Conservation (phyloP, 2,329 filamentous ascomycete species). For the Cercospora nicotianae region DNA sequence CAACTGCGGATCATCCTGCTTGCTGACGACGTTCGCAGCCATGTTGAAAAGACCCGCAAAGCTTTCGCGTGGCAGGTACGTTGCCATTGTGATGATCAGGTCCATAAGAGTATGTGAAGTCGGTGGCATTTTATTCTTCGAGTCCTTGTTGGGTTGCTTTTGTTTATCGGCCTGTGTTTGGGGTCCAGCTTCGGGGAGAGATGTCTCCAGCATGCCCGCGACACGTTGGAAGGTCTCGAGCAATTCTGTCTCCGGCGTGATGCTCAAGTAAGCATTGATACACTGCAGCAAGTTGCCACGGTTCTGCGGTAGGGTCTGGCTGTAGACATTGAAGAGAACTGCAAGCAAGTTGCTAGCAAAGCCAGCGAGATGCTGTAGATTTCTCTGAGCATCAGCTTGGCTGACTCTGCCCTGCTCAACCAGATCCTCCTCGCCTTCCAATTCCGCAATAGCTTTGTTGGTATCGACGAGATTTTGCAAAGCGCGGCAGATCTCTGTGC, state of each 20-base stretch:
- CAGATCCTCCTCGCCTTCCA: constrained; percentile 69
- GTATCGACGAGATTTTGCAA: constrained; percentile 88
- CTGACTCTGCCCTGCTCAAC: constrained; percentile 76
- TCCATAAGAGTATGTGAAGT: constrained; percentile 96
- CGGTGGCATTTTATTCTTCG: constrained; percentile 77
- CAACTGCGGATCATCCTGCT: constrained; percentile 80
- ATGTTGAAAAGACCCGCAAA: constrained; percentile 85
- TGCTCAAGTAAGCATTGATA: constrained; percentile 91
- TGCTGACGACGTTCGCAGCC: constrained; percentile 77
- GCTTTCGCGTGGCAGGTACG: constrained; percentile 85
- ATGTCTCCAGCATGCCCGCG: constrained; percentile 74
- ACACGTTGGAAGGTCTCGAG: constrained; percentile 87
- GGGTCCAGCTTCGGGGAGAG: constrained; percentile 60
- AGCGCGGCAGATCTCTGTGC: constrained; percentile 81
- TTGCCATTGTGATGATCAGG: constrained; percentile 90
- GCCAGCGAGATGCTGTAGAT: constrained; percentile 74
- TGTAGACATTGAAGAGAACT: constrained; percentile 99
- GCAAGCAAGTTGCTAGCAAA: constrained; percentile 89
- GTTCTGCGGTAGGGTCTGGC: constrained; percentile 89
- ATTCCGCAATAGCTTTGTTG: constrained; percentile 74
- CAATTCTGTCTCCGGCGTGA: constrained; percentile 64
- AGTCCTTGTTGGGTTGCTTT: constrained; percentile 50
- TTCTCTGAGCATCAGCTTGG: constrained; percentile 72
- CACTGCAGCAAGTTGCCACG: constrained; percentile 88
- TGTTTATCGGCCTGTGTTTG: constrained; percentile 65